Conservation (phyloP, 495 filamentous ascomycete species). For the Filosporella fistucella region DNA sequence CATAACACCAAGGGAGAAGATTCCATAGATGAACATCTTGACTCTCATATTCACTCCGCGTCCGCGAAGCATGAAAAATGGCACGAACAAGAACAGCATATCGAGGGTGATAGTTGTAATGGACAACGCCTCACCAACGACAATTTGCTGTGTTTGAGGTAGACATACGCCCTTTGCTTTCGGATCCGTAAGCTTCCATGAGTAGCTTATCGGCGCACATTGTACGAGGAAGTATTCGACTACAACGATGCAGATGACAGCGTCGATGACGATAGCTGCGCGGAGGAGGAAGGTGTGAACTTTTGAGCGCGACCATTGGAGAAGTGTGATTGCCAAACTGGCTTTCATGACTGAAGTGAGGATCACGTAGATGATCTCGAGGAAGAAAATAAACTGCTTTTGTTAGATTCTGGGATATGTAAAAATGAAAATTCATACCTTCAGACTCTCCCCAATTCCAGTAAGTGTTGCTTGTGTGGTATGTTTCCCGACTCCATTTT, state of each 20-base stretch:
- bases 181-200: conserved; percentile 6
- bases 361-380: conserved; percentile 15
- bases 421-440: conserved; percentile 1
- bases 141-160: conserved; percentile 1
- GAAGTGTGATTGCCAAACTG: conserved; percentile 6
- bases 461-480: background rate
- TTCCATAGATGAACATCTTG: conserved; percentile 10
- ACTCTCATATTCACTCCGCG: background rate
- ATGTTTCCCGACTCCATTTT: conserved; percentile 12
- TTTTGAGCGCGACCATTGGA: conserved; percentile 11
- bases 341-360: conserved; percentile 17
- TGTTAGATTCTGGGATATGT: background rate
- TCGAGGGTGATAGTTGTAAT: conserved; percentile 8
- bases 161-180: conserved; percentile 8
- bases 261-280: conserved; percentile 9
- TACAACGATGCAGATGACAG: conserved; percentile 8
- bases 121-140: conserved; percentile 9
- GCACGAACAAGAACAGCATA: conserved; percentile 15
- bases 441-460: background rate
- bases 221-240: conserved; percentile 7
- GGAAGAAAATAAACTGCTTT: conserved; percentile 8
- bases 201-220: conserved; percentile 11
- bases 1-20: conserved; percentile 10
- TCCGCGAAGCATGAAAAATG: conserved; percentile 12
- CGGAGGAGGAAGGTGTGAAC: conserved; percentile 1